These are phyloP conservation scores for Trapa incisa DNA, from an alignment of 345 rosid species.

Conservation along the genomic window DNA sequence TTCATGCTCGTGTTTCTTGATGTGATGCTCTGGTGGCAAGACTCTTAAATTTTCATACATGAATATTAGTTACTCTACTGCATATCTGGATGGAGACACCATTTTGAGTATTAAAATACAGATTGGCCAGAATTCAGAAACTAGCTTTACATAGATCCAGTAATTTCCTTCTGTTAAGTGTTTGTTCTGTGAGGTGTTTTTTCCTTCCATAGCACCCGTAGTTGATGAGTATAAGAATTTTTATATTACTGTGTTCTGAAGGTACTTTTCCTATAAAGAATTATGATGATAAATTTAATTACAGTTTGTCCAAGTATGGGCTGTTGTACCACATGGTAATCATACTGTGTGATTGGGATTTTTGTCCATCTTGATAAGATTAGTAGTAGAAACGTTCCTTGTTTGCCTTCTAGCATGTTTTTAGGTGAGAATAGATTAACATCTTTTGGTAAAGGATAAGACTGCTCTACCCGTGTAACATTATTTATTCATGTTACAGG, in stretches of 20 bases:
- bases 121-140: neutral
- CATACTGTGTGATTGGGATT: too few species aligned
- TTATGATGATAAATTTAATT: neutral
- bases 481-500: constrained; percentile 20
- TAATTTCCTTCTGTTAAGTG: too few species aligned
- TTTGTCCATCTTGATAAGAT: neutral
- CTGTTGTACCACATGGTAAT: neutral
- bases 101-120: too few species aligned
- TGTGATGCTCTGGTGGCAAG: neutral
- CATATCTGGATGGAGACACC: neutral
- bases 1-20: neutral
- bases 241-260: neutral
- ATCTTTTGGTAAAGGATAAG: too few species aligned
- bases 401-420: too few species aligned
- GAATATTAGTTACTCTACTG: neutral
- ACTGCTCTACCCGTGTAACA: too few species aligned
- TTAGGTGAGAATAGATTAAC: too few species aligned
- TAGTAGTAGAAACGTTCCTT: neutral
- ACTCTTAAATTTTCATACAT: neutral
- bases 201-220: neutral
- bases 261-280: neutral
- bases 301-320: neutral
- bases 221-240: neutral
- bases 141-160: too few species aligned
- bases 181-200: neutral